phyloP scores from a whole-genome alignment of 2,329 filamentous ascomycete species.

The Penicillium sp. region DNA sequence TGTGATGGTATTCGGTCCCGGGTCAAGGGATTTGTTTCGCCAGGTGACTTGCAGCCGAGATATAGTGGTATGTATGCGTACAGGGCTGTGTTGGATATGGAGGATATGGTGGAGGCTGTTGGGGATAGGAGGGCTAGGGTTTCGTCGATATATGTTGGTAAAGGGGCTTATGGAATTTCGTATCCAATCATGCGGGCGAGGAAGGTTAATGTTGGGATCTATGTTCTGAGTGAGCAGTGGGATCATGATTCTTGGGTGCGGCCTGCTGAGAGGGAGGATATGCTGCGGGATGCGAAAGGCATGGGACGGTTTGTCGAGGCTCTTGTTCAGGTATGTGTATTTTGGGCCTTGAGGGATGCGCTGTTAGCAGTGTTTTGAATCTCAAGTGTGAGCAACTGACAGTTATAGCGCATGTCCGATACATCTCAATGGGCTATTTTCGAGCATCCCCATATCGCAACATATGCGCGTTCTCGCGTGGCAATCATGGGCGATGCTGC shows the following conservation, averaged over 20 bases:
- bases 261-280: slow-evolving; percentile 30
- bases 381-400: background rate
- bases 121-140: slow-evolving; percentile 34
- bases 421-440: slow-evolving; percentile 41
- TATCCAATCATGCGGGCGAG: slow-evolving; percentile 37
- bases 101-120: slow-evolving; percentile 33
- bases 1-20: slow-evolving; percentile 39
- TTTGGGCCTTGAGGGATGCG: no score
- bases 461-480: slow-evolving; percentile 31
- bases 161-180: slow-evolving; percentile 33
- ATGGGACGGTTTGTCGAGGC: slow-evolving; percentile 32
- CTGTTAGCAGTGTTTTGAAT: background rate
- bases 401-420: slow-evolving; percentile 30
- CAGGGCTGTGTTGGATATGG: slow-evolving; percentile 38
- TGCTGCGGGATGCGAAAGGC: slow-evolving; percentile 26
- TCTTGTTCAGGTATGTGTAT: slow-evolving; percentile 27
- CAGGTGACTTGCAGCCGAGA: slow-evolving; percentile 16
- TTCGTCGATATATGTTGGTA: slow-evolving; percentile 33
- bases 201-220: slow-evolving; percentile 37
- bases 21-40: slow-evolving; percentile 31
- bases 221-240: slow-evolving; percentile 30
- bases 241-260: slow-evolving; percentile 33
- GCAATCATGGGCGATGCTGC: slow-evolving; percentile 42
- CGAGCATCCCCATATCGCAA: slow-evolving; percentile 34
- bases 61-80: slow-evolving; percentile 40